Evolutionary conservation across 2,329 filamentous ascomycete species (phyloP).

Genomic region (Aspergillus alliaceus): DNA sequence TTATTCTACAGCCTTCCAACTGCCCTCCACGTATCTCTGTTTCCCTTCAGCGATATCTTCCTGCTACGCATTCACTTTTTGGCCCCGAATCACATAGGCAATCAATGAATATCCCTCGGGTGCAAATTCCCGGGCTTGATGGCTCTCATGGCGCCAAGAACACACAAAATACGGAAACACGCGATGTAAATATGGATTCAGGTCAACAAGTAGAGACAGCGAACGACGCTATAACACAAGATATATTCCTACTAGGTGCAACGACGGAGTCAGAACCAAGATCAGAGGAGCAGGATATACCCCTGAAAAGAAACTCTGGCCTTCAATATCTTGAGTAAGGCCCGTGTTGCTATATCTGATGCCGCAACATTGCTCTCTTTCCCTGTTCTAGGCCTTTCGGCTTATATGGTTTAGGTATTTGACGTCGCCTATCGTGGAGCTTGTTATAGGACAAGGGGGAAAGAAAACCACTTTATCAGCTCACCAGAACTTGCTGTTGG

Average conservation of each 20-base stretch:
- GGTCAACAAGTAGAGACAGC: slow-evolving; percentile 4
- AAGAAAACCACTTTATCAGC: slow-evolving; percentile 67
- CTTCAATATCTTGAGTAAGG: slow-evolving; percentile 34
- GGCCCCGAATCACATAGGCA: background rate
- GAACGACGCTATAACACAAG: slow-evolving; percentile 19
- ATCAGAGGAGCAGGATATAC: slow-evolving; percentile 12
- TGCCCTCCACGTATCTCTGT: background rate
- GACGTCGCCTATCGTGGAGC: slow-evolving; percentile 66
- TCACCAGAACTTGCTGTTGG: slow-evolving; percentile 73
- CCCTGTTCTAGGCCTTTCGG: background rate
- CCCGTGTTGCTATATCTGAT: background rate
- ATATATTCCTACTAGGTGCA: slow-evolving; percentile 21
- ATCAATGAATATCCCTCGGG: slow-evolving; percentile 21
- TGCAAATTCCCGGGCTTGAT: slow-evolving; percentile 16
- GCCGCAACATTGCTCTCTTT: background rate
- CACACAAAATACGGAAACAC: slow-evolving; percentile 4
- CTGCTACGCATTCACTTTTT: background rate
- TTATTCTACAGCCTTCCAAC: background rate
- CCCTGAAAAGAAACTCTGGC: slow-evolving; percentile 19
- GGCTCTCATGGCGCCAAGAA: background rate
- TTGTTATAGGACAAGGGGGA: slow-evolving; percentile 64
- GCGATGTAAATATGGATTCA: slow-evolving; percentile 28
- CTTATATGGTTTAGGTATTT: slow-evolving; percentile 51
- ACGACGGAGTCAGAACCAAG: slow-evolving; percentile 14
- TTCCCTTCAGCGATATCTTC: background rate